Evolutionary conservation across 306 rosid genomes (phyloP).

Genomic region (Cotoneaster glaucophyllus): DNA sequence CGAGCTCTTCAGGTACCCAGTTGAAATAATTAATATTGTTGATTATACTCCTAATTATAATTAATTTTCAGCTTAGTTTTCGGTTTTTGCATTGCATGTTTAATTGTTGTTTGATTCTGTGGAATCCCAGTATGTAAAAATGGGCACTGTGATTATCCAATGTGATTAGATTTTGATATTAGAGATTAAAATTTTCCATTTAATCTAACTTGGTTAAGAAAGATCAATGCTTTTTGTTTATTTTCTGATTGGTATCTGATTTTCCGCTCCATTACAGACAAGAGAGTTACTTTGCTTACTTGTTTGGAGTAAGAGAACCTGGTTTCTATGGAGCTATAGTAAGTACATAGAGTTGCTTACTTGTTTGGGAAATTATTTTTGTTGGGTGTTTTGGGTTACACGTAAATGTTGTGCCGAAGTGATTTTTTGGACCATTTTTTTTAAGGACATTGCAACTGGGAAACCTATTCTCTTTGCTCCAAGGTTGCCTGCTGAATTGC

Average conservation of each 20-base stretch:
- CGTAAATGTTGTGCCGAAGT: neutral
- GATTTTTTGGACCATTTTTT: neutral
- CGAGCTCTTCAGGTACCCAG: conserved; percentile 73
- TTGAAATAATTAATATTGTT: neutral
- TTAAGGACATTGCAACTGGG: conserved; percentile 69
- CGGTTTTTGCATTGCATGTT: neutral
- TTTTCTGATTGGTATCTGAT: neutral
- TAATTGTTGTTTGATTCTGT: neutral
- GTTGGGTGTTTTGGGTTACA: neutral
- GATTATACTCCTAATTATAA: neutral
- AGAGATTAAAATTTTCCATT: neutral
- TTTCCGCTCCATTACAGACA: conserved; percentile 42
- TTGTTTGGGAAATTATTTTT: neutral
- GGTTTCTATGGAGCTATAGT: conserved; percentile 89
- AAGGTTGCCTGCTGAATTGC: conserved; percentile 73
- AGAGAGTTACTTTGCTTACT: conserved; percentile 92
- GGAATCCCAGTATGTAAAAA: neutral
- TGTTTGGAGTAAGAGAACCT: conserved; percentile 81
- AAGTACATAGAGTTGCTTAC: conserved; percentile 26
- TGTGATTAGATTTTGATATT: neutral
- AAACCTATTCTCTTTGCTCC: conserved; percentile 69
- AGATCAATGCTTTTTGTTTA: neutral
- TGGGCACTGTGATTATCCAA: neutral
- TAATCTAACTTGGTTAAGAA: neutral
- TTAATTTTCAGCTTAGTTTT: neutral